Conservation (phyloP, 2,329 filamentous ascomycete species). For the Pseudogymnoascus sp. region DNA sequence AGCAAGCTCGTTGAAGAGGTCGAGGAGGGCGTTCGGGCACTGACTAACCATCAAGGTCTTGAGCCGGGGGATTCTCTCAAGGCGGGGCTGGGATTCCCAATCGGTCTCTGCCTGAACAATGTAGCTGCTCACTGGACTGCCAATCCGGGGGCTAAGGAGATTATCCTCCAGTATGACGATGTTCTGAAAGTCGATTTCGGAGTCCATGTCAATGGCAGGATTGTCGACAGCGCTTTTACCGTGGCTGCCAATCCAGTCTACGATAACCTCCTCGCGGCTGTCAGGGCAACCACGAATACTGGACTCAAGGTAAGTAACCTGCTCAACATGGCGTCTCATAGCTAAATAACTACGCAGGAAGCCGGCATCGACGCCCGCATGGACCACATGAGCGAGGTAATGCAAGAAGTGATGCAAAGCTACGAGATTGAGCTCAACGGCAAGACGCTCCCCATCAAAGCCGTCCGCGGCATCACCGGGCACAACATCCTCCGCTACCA, state of each 20-base stretch:
- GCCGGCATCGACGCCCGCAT: conserved; percentile 49
- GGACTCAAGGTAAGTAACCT: conserved; percentile 28
- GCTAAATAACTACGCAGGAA: conserved; percentile 22
- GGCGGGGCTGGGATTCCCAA: conserved; percentile 48
- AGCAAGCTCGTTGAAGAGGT: conserved; percentile 44
- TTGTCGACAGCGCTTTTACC: conserved; percentile 76
- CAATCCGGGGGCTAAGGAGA: conserved; percentile 55
- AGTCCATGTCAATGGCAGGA: conserved; percentile 71
- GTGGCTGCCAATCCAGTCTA: conserved; percentile 68
- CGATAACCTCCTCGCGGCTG: conserved; percentile 64
- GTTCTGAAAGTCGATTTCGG: conserved; percentile 80
- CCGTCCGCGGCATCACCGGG: conserved; percentile 45
- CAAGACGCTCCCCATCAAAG: conserved; percentile 45
- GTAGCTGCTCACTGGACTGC: conserved; percentile 48
- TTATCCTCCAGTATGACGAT: conserved; percentile 61
- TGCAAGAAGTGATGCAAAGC: conserved; percentile 55
- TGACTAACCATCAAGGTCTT: conserved; percentile 43
- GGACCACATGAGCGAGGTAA: conserved; percentile 46
- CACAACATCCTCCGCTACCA: conserved; percentile 46
- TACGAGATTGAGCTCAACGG: conserved; percentile 50
- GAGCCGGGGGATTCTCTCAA: conserved; percentile 42
- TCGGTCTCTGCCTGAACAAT: conserved; percentile 45
- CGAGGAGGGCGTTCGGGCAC: conserved; percentile 44
- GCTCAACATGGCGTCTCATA: too few species aligned
- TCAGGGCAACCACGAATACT: conserved; percentile 66